Percentiles rank a stretch among this genome's conserved stretches.
Evolutionary conservation across 2,329 filamentous ascomycete species (phyloP).

Genomic region (Cercospora sp.): DNA sequence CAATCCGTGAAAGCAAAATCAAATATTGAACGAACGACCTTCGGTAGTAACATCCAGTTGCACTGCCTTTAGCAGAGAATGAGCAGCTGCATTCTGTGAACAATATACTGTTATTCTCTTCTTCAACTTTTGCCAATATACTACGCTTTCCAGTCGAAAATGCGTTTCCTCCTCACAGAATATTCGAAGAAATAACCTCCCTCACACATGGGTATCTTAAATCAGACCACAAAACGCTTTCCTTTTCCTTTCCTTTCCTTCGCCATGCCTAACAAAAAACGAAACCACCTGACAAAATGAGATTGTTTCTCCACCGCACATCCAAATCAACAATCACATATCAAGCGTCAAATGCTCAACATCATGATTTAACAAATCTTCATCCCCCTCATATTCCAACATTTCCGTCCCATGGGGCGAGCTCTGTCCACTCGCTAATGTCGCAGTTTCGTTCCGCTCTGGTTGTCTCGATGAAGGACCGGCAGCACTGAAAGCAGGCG

Average conservation of each 20-base stretch:
- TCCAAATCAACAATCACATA: not conserved
- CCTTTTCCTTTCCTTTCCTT: not conserved
- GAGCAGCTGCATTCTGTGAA: not conserved
- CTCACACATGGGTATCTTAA: slow-evolving; percentile 6
- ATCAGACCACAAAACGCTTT: not conserved
- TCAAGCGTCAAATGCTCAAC: slow-evolving; percentile 44
- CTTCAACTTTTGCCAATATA: not conserved
- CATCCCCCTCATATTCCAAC: slow-evolving; percentile 50
- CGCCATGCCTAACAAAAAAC: not conserved
- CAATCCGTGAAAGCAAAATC: too few relatives aligned
- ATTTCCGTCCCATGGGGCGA: slow-evolving; percentile 34
- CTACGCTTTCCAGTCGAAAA: not conserved
- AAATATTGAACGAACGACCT: too few relatives aligned
- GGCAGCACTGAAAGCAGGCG: not conserved
- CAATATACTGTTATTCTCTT: not conserved
- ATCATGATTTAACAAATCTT: slow-evolving; percentile 44
- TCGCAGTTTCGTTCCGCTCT: not conserved
- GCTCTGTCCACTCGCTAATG: slow-evolving; percentile 8
- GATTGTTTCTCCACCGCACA: not conserved
- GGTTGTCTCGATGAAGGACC: not conserved
- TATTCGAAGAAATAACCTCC: not conserved
- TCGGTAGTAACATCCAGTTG: not conserved
- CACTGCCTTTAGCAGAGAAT: not conserved
- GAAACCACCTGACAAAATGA: not conserved
- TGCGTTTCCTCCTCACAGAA: not conserved